These are phyloP conservation scores for Colletotrichum viniferum DNA, from an alignment of 2,329 filamentous ascomycete species.

Conservation along the genomic window DNA sequence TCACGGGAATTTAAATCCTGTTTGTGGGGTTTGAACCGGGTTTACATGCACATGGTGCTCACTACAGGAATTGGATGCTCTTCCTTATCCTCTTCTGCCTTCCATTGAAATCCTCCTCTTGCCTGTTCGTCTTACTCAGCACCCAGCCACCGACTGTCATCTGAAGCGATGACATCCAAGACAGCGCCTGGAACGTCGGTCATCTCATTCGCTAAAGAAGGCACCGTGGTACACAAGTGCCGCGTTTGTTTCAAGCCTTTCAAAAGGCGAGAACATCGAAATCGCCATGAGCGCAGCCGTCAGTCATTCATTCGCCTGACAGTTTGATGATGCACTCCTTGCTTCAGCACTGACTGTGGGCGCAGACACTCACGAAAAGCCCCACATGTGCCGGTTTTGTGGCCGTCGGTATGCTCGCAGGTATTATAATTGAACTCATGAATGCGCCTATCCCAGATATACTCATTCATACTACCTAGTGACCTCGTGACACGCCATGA, in stretches of 20 bases:
- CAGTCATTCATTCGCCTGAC: not conserved
- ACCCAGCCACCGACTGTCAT: not conserved
- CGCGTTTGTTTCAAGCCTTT: not conserved
- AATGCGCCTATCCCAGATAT: not conserved
- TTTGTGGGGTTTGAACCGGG: not conserved
- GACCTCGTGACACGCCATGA: not conserved
- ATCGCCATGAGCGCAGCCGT: not conserved
- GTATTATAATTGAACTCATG: not conserved
- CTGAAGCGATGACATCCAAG: not conserved
- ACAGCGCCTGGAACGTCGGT: not conserved
- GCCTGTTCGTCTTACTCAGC: not conserved
- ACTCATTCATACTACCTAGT: not conserved
- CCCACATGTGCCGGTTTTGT: not conserved
- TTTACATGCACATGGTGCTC: not conserved
- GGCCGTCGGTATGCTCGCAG: not conserved
- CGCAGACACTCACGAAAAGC: not conserved
- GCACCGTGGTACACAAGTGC: not conserved
- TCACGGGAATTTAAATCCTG: not conserved
- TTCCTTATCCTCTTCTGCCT: not conserved
- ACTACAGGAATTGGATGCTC: not conserved
- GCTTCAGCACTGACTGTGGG: not conserved
- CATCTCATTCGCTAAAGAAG: not conserved
- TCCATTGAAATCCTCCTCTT: not conserved
- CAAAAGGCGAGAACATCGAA: not conserved
- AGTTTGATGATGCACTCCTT: not conserved